phyloP scores from a whole-genome alignment of 2,329 filamentous ascomycete species.

The Colletotrichum neosansevieriae region DNA sequence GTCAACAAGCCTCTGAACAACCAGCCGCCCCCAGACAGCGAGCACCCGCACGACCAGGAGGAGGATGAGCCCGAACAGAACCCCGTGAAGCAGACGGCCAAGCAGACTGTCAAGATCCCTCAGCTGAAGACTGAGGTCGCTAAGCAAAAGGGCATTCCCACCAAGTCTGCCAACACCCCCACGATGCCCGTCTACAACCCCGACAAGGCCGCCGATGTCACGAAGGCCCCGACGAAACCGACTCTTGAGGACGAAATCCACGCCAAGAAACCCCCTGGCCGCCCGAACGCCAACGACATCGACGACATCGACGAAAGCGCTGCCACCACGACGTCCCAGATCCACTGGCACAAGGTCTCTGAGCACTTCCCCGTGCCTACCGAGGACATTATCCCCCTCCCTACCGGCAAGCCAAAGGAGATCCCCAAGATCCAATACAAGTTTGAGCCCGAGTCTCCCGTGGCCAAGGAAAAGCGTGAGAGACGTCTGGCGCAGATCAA shows the following conservation, averaged over 20 bases:
- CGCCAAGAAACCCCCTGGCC: conserved; percentile 43
- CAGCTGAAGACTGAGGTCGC: conserved; percentile 32
- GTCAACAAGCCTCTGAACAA: conserved; percentile 34
- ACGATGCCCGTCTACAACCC: conserved; percentile 32
- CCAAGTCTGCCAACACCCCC: conserved; percentile 23
- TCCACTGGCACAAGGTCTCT: conserved; percentile 79
- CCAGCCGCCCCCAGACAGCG: conserved; percentile 35
- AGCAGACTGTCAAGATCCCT: conserved; percentile 39
- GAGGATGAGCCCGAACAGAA: conserved; percentile 38
- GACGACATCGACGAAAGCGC: conserved; percentile 43
- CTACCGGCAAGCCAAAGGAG: conserved; percentile 74
- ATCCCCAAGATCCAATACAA: conserved; percentile 83
- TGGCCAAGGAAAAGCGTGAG: conserved; percentile 71
- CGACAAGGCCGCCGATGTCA: conserved; percentile 27
- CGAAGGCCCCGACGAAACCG: conserved; percentile 26
- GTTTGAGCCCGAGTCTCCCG: conserved; percentile 75
- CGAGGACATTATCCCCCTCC: conserved; percentile 79
- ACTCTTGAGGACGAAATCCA: conserved; percentile 24
- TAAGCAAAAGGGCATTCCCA: conserved; percentile 27
- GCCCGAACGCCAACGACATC: conserved; percentile 42
- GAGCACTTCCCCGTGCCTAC: conserved; percentile 83
- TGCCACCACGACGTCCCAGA: conserved; percentile 40
- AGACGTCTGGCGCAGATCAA: conserved; percentile 76
- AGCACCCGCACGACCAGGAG: conserved; percentile 34
- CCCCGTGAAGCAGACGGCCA: conserved; percentile 35